phyloP scores from a whole-genome alignment of 441 rosid species.

The Gossypium trilobum region DNA sequence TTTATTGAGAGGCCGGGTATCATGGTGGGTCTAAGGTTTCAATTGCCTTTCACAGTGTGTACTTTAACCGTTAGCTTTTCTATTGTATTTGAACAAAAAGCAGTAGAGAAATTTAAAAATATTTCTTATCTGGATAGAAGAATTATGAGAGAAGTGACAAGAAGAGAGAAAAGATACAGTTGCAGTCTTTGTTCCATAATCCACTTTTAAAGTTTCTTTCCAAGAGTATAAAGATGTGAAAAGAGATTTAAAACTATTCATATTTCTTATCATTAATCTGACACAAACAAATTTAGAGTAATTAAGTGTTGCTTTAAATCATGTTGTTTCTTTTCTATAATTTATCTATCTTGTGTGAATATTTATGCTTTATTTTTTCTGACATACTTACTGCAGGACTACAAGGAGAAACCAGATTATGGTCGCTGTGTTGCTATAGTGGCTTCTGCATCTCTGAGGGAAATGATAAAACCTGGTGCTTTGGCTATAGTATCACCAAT shows the following conservation, averaged over 20 bases:
- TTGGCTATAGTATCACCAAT: conserved; percentile 84
- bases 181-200: background rate
- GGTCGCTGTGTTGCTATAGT: conserved; percentile 97
- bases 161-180: background rate
- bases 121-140: background rate
- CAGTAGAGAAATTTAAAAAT: background rate
- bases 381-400: conserved; percentile 40
- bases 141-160: background rate
- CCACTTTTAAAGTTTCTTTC: background rate
- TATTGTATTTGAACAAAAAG: background rate
- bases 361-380: background rate
- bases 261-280: background rate
- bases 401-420: conserved; percentile 94
- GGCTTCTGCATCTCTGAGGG: conserved; percentile 88
- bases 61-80: background rate
- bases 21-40: conserved; percentile 52
- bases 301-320: background rate
- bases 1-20: conserved; percentile 98
- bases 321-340: background rate
- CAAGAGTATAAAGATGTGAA: background rate
- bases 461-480: conserved; percentile 97
- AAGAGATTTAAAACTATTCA: background rate
- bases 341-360: background rate
- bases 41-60: background rate
- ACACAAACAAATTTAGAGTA: background rate